Base-by-base conservation (phyloP, 1,284 basidiomycete genomes). In the Rhizoctonia solani region DNA sequence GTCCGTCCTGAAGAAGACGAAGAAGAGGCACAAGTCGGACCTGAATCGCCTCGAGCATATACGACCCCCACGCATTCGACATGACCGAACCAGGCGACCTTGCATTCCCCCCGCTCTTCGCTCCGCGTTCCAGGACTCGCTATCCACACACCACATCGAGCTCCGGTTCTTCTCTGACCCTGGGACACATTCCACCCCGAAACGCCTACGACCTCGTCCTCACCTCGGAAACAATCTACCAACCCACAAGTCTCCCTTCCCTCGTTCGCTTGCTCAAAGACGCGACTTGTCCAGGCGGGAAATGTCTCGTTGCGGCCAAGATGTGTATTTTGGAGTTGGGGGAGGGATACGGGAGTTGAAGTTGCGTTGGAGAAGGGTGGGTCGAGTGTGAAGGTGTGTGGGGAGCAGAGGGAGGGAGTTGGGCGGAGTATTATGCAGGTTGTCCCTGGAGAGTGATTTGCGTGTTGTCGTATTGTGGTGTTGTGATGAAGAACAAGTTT, bases 311-410 rank as follows among this genome's bases (percentile, higher is more conserved):
- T 2, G 92, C 93, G 0, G 88, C 88, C n/a, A 98, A 96, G 78
- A 83, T 93, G 79, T 98, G 29, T 98, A 99, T 76, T 98, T 98
- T 78, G 96, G 95, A 16, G 95, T 98, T 2, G 96, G 95, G 0
- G 55, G 55, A 9, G 92, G 94, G 0, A 81, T 95, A 8, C 78
- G 84, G 23, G 88, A 89, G 68, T 97, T 99, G n/a, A n/a, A n/a
- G n/a, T n/a, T 61, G 19, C n/a, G n/a, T n/a, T n/a, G n/a, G n/a
- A n/a, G n/a, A n/a, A n/a, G n/a, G n/a, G n/a, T n/a, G n/a, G n/a
- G n/a, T n/a, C n/a, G n/a, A n/a, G n/a, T n/a, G n/a, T n/a, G n/a
- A n/a, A n/a, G n/a, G n/a, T n/a, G n/a, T n/a, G n/a, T n/a, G n/a
- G n/a, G n/a, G n/a, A n/a, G n/a, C n/a, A n/a, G n/a, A n/a, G n/a